Evolutionary conservation across 345 rosid species (phyloP), one percentile per base, ranked within the genome.

Genomic region (Lumnitzera racemosa): DNA sequence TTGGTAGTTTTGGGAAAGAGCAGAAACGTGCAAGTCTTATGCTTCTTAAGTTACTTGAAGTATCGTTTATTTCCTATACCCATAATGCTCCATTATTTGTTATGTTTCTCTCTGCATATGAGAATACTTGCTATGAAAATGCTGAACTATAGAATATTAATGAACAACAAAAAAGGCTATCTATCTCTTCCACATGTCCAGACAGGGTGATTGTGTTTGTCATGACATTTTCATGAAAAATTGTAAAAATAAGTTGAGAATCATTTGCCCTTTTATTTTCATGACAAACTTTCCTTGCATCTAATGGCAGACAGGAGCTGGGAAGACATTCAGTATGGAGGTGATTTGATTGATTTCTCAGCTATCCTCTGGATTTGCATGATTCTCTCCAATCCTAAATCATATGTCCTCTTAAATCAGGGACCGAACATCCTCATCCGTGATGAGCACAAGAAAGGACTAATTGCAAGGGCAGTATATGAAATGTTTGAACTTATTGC

Each of bases 241-340:
- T 9, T 57, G 36, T 13, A 23, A 53, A 60, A 9, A 13, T 11
- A 25, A 51, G 25, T 23, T 2, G 51, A 27, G 4, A 15, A 48
- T 36, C 53, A 29, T 49, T 48, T 9, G 11, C 24, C 23, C 54
- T 53, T 49, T 46, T 66, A 23, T 63, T 23, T 47, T 27, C 47
- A 47, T 55, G 46, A 55, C 29, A 25, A 51, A 25, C 7, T 59
- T 68, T 55, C 20, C 53, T 53, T 29, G 54, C 46, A 14, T 70
- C 65, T 71, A 58, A 58, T 47, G 61, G 64, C 90, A 85, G 98
- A 91, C 98, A 15, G 96, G 96, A 64, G 98, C 96, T 46, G 96
- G 90, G 68, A 89, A 91, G 86, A 91, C 96, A 11, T 86, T 78
- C 57, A 77, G 83, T 76, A 89, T 87, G 86, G 96, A 91, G 96